phyloP scores from a whole-genome alignment of 257 asterid genomes.

The Fraxinus anomala region DNA sequence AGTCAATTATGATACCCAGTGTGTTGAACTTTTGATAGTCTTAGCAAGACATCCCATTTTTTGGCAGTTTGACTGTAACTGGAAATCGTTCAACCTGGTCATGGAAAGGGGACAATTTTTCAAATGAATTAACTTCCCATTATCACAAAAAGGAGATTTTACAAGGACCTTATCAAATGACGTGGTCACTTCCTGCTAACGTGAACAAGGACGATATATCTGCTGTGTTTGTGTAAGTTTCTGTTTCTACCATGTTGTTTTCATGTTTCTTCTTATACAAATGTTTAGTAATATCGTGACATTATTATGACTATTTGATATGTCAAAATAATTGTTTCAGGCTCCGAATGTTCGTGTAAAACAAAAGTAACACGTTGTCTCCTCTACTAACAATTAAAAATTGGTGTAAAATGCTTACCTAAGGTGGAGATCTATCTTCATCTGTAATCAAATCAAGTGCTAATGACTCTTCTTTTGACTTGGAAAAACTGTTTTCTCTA shows the following conservation, averaged over 20 bases:
- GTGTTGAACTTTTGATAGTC: background rate
- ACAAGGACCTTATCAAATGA: conserved; percentile 64
- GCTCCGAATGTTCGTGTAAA: background rate
- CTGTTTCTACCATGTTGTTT: background rate
- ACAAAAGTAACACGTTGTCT: too few species aligned
- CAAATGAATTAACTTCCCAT: conserved; percentile 39
- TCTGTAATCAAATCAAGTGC: too few species aligned
- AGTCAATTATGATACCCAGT: background rate
- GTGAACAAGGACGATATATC: conserved; percentile 55
- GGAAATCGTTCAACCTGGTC: conserved; percentile 55
- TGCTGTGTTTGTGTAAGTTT: conserved; percentile 79
- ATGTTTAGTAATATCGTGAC: background rate
- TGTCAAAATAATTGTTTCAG: background rate
- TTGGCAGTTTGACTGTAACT: conserved; percentile 60
- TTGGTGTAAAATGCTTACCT: too few species aligned
- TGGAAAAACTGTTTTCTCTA: too few species aligned
- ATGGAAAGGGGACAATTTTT: conserved; percentile 27
- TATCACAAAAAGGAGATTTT: conserved; percentile 65
- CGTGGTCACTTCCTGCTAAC: conserved; percentile 76
- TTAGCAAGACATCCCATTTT: conserved; percentile 19
- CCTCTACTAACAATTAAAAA: background rate
- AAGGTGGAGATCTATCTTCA: too few species aligned
- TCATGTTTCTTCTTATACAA: background rate
- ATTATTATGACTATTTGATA: background rate
- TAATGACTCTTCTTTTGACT: too few species aligned